Base-by-base conservation (phyloP, 2,329 filamentous ascomycete genomes). In the Grosmannia huntii region DNA sequence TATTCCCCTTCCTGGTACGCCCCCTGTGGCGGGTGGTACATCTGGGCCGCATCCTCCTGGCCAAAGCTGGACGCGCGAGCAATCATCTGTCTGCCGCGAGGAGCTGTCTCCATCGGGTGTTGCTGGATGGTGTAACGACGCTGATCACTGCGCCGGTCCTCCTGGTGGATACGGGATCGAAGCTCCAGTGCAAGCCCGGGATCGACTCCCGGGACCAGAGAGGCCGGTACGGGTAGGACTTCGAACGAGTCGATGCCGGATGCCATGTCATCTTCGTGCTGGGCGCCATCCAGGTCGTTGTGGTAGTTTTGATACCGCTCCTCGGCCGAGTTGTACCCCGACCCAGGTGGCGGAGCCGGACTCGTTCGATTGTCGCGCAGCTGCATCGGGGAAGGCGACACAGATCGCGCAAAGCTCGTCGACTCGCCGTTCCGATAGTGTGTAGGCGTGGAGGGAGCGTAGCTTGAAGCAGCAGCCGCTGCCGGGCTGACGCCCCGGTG, bases 191-290 rank as follows among this genome's bases (percentile, higher is more conserved):
- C 75, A 41, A 83, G 69, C 21, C 66, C 68, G 4, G 80, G 79
- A 61, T 85, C 82, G 28, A 83, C 73, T 4, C 82, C 82, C n/a
- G 82, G 79, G 9, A 85, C 76, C 25, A 86, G 70, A 4, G 81
- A 80, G 1, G 80, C 67, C 5, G 83, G 83, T 2, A 84, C 71
- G 4, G 73, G 66, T 1, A 78, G 75, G 23, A 77, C 51, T 23
- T 21, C 51, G 25, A 55, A 28, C 23, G 53, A 21, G 12, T 54
- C 36, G 10, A 11, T 66, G 5, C 70, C 68, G 33, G 65, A 63
- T 48, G 60, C 67, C 23, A 5, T 14, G 31, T 21, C 33, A 19
- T 38, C 51, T 21, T 53, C 52, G n/a, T 31, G 49, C 25, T 31
- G 57, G 4, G 61, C 65, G 36, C 70, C 68, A 7, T 75, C 72